phyloP scores from a whole-genome alignment of 2,329 filamentous ascomycete genomes.

The Neonectria neomacrospora region DNA sequence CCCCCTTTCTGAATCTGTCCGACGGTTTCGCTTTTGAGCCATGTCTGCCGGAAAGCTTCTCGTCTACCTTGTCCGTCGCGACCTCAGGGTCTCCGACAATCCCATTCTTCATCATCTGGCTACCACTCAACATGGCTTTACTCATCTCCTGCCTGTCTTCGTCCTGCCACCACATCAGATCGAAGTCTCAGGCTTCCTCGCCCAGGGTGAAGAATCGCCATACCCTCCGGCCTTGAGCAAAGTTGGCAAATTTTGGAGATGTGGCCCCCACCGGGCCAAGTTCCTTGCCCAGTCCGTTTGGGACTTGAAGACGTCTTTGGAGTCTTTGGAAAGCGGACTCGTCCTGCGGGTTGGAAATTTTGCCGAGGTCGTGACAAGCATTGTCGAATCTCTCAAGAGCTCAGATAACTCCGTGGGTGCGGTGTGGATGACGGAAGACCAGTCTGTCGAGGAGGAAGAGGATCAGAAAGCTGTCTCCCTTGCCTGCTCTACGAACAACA shows the following conservation, averaged over 20 bases:
- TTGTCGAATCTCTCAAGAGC: slow-evolving; percentile 62
- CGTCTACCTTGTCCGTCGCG: slow-evolving; percentile 77
- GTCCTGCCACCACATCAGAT: slow-evolving; percentile 76
- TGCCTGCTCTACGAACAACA: slow-evolving; percentile 62
- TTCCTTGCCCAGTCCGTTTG: slow-evolving; percentile 79
- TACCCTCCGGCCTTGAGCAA: slow-evolving; percentile 75
- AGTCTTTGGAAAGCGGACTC: slow-evolving; percentile 69
- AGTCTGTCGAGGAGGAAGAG: slow-evolving; percentile 73
- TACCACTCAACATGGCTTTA: slow-evolving; percentile 65
- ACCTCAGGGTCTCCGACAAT: slow-evolving; percentile 79
- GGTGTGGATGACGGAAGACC: slow-evolving; percentile 80
- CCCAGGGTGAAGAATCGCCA: slow-evolving; percentile 64
- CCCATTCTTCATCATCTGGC: slow-evolving; percentile 72
- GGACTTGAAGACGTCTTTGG: slow-evolving; percentile 74
- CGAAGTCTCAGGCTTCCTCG: slow-evolving; percentile 80
- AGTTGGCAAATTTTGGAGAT: slow-evolving; percentile 77
- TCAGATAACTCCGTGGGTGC: slow-evolving; percentile 63
- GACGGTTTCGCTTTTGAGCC: slow-evolving; percentile 3
- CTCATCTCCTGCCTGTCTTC: slow-evolving; percentile 78
- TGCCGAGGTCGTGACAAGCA: slow-evolving; percentile 66
- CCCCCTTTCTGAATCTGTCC: background rate
- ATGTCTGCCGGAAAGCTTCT: slow-evolving; percentile 63
- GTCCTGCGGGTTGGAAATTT: slow-evolving; percentile 71
- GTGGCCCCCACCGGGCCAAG: slow-evolving; percentile 76
- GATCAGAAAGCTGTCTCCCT: slow-evolving; percentile 69